These are phyloP conservation scores for Metarhizium sp. DNA, from an alignment of 2,329 filamentous ascomycete genomes.

Conservation along the genomic window DNA sequence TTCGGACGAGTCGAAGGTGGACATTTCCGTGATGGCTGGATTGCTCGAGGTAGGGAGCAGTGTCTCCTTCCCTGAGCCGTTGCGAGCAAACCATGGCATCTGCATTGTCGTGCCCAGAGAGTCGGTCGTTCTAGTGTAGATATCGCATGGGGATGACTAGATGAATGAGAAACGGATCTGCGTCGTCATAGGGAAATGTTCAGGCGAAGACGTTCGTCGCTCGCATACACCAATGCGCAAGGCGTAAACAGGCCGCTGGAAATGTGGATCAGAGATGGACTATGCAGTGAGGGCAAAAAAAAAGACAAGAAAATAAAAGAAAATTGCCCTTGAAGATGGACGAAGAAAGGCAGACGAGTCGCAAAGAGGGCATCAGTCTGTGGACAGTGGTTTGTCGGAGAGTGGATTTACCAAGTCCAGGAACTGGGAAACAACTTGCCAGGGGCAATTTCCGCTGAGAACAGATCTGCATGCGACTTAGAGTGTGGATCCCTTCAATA, in stretches of 20 bases:
- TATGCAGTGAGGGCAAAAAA: background rate
- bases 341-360: background rate
- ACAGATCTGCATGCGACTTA: background rate
- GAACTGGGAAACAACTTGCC: background rate
- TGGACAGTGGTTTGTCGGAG: background rate
- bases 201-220: background rate
- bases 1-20: conserved; percentile 13
- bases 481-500: background rate
- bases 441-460: background rate
- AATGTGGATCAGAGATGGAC: background rate
- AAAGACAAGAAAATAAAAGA: background rate
- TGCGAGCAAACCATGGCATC: conserved; percentile 26
- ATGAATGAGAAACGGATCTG: conserved; percentile 10
- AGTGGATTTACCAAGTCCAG: background rate
- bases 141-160: conserved; percentile 7
- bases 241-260: background rate
- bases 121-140: conserved; percentile 5
- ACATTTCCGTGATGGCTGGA: conserved; percentile 22
- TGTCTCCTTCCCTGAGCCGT: conserved; percentile 20
- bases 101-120: conserved; percentile 23
- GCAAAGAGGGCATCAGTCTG: background rate
- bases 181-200: conserved; percentile 2
- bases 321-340: background rate
- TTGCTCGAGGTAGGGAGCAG: conserved; percentile 25
- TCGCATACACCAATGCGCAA: background rate